Evolutionary conservation across 345 rosid species (phyloP), one percentile per base, ranked within the genome.

Genomic region (Brassica carinata): DNA sequence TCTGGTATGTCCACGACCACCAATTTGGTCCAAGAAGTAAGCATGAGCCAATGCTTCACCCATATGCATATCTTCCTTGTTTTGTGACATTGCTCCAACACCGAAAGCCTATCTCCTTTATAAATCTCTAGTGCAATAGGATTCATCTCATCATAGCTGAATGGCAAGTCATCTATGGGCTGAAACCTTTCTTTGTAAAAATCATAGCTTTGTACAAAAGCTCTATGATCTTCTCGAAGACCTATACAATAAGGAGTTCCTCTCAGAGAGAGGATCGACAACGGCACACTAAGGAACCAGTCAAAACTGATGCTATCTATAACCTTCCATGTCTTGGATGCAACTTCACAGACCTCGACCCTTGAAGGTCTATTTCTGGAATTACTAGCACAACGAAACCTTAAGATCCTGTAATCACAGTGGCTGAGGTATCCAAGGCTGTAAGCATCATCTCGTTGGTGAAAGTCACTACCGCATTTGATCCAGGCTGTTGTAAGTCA

Each of bases 31-130:
- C n/a, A 4, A 45, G 55, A 45, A 45, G 55, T 45, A 45, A 13
- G 55, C 55, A 45, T 45, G 15, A 45, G 58, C 34, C 33, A 68
- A 23, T 68, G 6, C 5, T 45, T 48, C 59, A 69, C 61, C 73
- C 61, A 69, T 69, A 69, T 48, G 61, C 38, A 69, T 7, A 69
- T 45, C 38, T 45, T 69, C 73, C 19, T 26, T n/a, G 73, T 48
- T 69, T 69, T 8, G 10, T n/a, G 8, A n/a, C 62, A 70, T 53
- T 70, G 63, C 15, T 51, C 29, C 6, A 70, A 51, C 43, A 70
- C 29, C 0, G 74, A 70, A 30, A 51, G 62, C 73, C 62, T 3
- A 30, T 70, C 43, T 70, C 72, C 72, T 26, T 59, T 45, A 23
- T 8, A 19, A 9, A 18, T 14, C 57, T 48, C 57, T 14, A 48